A percentile compares a stretch with the other conserved stretches of the same genome.
Conservation (phyloP, 2,329 filamentous ascomycete species). For the Paradendryphiella salina region DNA sequence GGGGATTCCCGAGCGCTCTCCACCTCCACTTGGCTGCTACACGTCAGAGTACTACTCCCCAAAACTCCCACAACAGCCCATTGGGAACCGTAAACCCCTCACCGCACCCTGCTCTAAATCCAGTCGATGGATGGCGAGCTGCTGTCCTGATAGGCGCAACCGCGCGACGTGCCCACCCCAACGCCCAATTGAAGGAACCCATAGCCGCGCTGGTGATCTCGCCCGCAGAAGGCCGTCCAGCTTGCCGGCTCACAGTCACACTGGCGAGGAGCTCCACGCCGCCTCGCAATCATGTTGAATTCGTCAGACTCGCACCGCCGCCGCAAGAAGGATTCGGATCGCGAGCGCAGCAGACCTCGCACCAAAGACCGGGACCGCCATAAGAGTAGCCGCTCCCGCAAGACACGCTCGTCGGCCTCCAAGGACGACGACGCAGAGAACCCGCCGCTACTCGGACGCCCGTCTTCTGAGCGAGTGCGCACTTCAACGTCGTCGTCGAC, state of each 20-base stretch:
- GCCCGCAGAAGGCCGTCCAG: conserved; percentile 25
- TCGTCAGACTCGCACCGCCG: conserved; percentile 44
- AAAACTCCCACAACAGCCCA: conserved; percentile 17
- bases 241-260: conserved; percentile 25
- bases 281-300: conserved; percentile 32
- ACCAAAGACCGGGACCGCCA: conserved; percentile 27
- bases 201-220: conserved; percentile 36
- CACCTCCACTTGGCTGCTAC: conserved; percentile 16
- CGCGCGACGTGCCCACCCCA: conserved; percentile 24
- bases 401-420: conserved; percentile 37
- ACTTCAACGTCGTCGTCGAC: conserved; percentile 30
- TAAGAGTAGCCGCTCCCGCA: conserved; percentile 35
- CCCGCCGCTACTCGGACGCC: conserved; percentile 22
- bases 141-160: conserved; percentile 40
- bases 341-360: conserved; percentile 24
- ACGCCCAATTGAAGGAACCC: conserved; percentile 36
- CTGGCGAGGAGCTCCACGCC: conserved; percentile 24
- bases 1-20: conserved; percentile 9
- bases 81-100: conserved; percentile 10
- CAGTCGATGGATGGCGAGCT: conserved; percentile 34
- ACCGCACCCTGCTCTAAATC: conserved; percentile 15
- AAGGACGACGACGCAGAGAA: conserved; percentile 31
- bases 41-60: conserved; percentile 25
- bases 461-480: conserved; percentile 33
- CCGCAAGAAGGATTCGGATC: conserved; percentile 42